Conservation (phyloP, 2,329 filamentous ascomycete species). For the Akanthomyces uredinophilus region DNA sequence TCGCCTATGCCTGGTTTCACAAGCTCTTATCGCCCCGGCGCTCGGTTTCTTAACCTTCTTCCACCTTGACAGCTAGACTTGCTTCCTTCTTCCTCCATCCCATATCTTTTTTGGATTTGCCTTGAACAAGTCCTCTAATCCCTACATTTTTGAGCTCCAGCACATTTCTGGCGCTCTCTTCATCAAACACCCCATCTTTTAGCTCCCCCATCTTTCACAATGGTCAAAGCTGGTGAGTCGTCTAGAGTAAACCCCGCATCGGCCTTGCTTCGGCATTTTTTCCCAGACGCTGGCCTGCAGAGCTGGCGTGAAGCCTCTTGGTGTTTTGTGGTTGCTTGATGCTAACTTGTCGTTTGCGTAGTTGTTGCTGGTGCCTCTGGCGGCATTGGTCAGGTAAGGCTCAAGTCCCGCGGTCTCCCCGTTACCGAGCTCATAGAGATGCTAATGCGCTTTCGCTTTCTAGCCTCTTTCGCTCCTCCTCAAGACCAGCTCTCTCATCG, state of each 20-base stretch:
- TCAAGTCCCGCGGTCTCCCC: not conserved
- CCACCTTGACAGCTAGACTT: not conserved
- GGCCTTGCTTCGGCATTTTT: constrained; percentile 6
- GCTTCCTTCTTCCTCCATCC: constrained; percentile 9
- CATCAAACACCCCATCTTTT: not conserved
- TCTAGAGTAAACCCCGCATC: constrained; percentile 16
- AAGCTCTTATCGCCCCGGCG: constrained; percentile 6
- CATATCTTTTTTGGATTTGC: not conserved
- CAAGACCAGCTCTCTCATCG: constrained; percentile 81
- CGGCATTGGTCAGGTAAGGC: constrained; percentile 87
- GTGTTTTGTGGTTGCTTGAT: not conserved
- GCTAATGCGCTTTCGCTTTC: constrained; percentile 19
- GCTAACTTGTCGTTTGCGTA: constrained; percentile 26
- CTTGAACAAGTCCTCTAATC: not conserved
- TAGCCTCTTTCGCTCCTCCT: constrained; percentile 94
- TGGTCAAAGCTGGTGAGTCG: constrained; percentile 56
- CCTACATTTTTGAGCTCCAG: constrained; percentile 1
- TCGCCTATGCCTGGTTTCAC: constrained; percentile 12
- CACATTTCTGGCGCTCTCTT: not conserved
- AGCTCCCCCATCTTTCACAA: constrained; percentile 19
- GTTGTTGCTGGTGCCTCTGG: constrained; percentile 93
- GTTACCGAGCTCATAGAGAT: not conserved
- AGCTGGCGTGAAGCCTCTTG: not conserved
- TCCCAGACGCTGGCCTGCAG: not conserved
- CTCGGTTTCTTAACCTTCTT: constrained; percentile 7